Percentiles rank a stretch among this genome's conserved stretches.
Evolutionary conservation across 345 rosid species (phyloP).

Genomic region (Toxicodendron radicans): DNA sequence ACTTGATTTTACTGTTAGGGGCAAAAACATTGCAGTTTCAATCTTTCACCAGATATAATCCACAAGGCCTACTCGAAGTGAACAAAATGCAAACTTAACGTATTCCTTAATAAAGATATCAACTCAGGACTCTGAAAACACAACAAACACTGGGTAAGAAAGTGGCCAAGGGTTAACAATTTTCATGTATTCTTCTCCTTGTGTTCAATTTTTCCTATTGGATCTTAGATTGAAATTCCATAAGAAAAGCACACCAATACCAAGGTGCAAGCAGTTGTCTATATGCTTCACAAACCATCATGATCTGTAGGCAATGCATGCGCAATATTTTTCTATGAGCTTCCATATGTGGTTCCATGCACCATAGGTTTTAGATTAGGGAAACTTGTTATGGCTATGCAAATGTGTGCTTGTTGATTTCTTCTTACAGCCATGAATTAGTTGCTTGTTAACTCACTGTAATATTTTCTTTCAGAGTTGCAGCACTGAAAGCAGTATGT

Average conservation of each 20-base stretch:
- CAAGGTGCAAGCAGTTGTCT: background rate
- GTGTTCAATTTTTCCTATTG: conserved; percentile 5
- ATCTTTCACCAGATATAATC: conserved; percentile 17
- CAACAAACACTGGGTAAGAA: background rate
- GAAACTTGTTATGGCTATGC: conserved; percentile 14
- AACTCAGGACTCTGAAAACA: conserved; percentile 4
- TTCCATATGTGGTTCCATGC: conserved; percentile 11
- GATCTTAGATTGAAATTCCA: conserved; percentile 5
- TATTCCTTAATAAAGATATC: background rate
- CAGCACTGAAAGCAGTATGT: background rate
- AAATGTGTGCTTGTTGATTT: conserved; percentile 2
- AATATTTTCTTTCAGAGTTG: conserved; percentile 14
- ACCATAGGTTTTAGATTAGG: background rate
- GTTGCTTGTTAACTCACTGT: conserved; percentile 7
- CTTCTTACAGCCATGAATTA: conserved; percentile 19
- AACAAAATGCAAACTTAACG: conserved; percentile 11
- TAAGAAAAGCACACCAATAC: conserved; percentile 7
- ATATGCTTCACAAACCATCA: conserved; percentile 19
- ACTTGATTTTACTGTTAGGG: background rate
- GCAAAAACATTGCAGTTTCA: background rate
- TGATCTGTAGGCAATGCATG: conserved; percentile 13
- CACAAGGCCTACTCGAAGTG: background rate
- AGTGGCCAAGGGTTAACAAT: conserved; percentile 5
- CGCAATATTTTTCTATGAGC: conserved; percentile 10
- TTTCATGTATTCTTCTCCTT: conserved; percentile 11